A percentile compares a stretch with the other conserved stretches of the same genome.
Evolutionary conservation across 257 asterid genomes (phyloP).

Genomic region (Linderniella brevidens): DNA sequence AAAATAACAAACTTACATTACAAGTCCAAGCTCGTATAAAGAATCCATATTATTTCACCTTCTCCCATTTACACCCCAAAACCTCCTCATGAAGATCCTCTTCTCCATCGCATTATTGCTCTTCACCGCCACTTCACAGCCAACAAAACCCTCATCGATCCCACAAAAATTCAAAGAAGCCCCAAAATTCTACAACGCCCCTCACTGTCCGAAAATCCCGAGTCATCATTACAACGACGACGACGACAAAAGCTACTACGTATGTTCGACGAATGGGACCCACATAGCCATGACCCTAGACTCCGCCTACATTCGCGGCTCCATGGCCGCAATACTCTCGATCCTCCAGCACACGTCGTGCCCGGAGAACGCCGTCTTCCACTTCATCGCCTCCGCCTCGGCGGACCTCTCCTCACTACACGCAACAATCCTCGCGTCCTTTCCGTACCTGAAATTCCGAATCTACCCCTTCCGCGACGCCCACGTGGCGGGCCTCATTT

Average conservation of each 20-base stretch:
- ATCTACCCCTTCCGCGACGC: slow-evolving; percentile 4
- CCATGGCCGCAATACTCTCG: slow-evolving; percentile 7
- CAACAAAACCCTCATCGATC: not conserved
- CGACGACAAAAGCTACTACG: not conserved
- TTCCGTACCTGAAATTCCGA: slow-evolving; percentile 5
- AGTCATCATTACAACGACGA: too few species aligned
- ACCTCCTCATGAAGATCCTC: too few species aligned
- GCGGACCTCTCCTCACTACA: not conserved
- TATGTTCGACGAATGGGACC: not conserved
- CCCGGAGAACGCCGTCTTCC: slow-evolving; percentile 8
- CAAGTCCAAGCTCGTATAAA: too few species aligned
- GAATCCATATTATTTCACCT: too few species aligned
- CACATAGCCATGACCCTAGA: slow-evolving; percentile 7
- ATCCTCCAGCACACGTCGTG: slow-evolving; percentile 7
- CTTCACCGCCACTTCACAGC: too few species aligned
- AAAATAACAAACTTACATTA: too few species aligned
- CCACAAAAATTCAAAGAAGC: slow-evolving; percentile 5
- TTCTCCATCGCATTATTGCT: too few species aligned
- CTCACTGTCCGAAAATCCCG: not conserved
- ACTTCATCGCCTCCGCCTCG: slow-evolving; percentile 5
- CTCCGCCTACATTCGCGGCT: slow-evolving; percentile 4
- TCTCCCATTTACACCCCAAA: too few species aligned
- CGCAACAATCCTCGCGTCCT: not conserved
- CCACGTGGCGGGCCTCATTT: slow-evolving; percentile 7
- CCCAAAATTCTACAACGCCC: slow-evolving; percentile 9